phyloP scores from a whole-genome alignment of 768 basidiomycete genomes.

The Suillus variegatus region DNA sequence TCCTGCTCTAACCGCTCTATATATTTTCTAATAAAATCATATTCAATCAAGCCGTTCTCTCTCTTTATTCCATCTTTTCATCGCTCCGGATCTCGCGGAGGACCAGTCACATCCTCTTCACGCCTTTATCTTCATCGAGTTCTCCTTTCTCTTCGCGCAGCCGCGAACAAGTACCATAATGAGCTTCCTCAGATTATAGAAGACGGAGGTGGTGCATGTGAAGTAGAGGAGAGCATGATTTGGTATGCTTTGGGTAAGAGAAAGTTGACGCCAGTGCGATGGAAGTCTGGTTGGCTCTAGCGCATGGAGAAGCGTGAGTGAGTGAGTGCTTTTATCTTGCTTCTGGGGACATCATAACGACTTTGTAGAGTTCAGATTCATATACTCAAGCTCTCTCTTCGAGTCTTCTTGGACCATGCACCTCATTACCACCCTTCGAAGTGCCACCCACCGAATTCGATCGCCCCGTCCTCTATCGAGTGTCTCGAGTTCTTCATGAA shows the following conservation, averaged over 20 bases:
- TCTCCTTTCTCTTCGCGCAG: constrained; percentile 56
- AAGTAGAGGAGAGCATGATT: constrained; percentile 73
- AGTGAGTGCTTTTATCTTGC: constrained; percentile 17
- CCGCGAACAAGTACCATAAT: constrained; percentile 60
- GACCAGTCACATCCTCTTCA: constrained; percentile 55
- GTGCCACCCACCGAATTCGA: constrained; percentile 20
- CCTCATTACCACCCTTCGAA: constrained; percentile 30
- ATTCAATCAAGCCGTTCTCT: constrained; percentile 74
- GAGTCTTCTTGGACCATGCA: constrained; percentile 35
- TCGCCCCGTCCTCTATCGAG: constrained; percentile 41
- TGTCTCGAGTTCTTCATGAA: constrained; percentile 75
- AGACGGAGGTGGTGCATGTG: constrained; percentile 60
- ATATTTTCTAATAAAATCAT: constrained; percentile 9
- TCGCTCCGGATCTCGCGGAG: constrained; percentile 36
- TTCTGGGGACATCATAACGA: background rate
- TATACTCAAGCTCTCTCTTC: constrained; percentile 70
- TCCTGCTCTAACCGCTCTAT: constrained; percentile 10
- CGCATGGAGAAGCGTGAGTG: constrained; percentile 73
- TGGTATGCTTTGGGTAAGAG: constrained; percentile 74
- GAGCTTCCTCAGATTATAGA: constrained; percentile 63
- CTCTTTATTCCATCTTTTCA: constrained; percentile 56
- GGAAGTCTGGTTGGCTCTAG: constrained; percentile 58
- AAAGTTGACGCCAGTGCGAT: constrained; percentile 43
- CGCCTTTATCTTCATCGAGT: constrained; percentile 48
- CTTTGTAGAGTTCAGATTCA: constrained; percentile 67